Base-by-base conservation (phyloP, 345 rosid species). In the Sonneratia caseolaris region DNA sequence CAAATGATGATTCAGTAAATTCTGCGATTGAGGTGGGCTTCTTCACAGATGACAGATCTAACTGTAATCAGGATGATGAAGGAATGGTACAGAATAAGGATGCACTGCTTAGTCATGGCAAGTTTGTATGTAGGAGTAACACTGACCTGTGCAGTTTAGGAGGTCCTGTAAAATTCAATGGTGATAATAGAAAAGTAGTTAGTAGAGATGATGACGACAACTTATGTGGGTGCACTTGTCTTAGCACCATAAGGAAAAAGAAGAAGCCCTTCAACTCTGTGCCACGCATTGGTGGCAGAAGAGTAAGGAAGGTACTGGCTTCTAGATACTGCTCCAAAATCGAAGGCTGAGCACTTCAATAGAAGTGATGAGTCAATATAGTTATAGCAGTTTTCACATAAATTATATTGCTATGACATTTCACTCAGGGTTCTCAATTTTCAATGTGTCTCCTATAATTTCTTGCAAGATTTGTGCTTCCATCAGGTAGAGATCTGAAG, bases 201-300 rank as follows among this genome's bases (percentile, higher is more conserved):
- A 75, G 81, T 86, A 86, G 81, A 83, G 97, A 85, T 88, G 92
- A 92, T 89, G 98, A 79, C 70, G 98, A 95, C 88, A 92, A 90
- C 77, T 83, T 86, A 66, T 84, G 86, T 55, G 88, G 88, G 77
- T 83, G 87, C 76, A 85, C 88, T 73, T 82, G 76, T 85, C 92
- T 86, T 72, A 80, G 79, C 73, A 81, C 81, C 79, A 16, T n/a
- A 9, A 64, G 73, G 59, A 53, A 53, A 21, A 53, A 21, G 68
- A 87, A 75, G 67, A 85, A 85, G 59, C 82, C 86, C 72, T 87
- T 79, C 80, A 86, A 89, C 89, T 81, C 86, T 66, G 81, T 83
- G n/a, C 83, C 93, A 19, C 87, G 86, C 51, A 80, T 84, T 72
- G 97, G 97, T 71, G 96, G 90, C 80, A 80, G 94, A 79, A 89